Evolutionary conservation across 768 basidiomycete species (phyloP).

Genomic region (Pleurotus djamor): DNA sequence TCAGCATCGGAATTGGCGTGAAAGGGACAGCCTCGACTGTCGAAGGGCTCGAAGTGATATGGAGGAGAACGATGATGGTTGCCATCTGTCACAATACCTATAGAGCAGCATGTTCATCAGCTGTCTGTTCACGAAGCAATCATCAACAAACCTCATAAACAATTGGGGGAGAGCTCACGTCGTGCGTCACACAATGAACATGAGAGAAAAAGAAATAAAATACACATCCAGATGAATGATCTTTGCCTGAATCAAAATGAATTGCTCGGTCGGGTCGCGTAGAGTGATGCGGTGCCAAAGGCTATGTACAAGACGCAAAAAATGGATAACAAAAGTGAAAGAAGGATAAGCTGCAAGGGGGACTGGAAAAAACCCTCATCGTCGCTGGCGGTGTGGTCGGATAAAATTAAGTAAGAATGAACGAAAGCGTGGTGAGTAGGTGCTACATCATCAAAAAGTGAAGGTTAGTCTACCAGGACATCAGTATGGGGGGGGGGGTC

Average conservation of each 20-base stretch:
- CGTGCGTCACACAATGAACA: neutral
- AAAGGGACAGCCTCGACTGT: no score
- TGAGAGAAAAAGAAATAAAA: neutral
- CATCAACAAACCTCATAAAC: neutral
- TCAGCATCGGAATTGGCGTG: no score
- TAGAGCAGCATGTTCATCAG: no score
- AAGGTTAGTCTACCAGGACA: slow-evolving; percentile 5
- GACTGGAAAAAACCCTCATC: slow-evolving; percentile 6
- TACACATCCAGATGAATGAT: neutral
- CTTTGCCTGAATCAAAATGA: slow-evolving; percentile 6
- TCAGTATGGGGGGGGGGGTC: neutral
- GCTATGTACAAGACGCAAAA: neutral
- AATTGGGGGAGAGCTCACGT: neutral
- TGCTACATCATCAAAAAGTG: neutral
- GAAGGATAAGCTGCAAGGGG: neutral
- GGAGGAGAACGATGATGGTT: no score
- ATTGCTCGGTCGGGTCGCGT: neutral
- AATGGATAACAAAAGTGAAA: neutral
- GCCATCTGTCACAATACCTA: no score
- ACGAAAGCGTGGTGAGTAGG: neutral
- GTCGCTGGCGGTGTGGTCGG: neutral
- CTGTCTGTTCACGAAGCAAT: no score
- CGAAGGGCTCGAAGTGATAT: no score
- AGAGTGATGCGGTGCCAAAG: neutral
- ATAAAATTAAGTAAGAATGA: neutral